Conservation (phyloP, 2,329 filamentous ascomycete genomes). For the Fusarium redolens region DNA sequence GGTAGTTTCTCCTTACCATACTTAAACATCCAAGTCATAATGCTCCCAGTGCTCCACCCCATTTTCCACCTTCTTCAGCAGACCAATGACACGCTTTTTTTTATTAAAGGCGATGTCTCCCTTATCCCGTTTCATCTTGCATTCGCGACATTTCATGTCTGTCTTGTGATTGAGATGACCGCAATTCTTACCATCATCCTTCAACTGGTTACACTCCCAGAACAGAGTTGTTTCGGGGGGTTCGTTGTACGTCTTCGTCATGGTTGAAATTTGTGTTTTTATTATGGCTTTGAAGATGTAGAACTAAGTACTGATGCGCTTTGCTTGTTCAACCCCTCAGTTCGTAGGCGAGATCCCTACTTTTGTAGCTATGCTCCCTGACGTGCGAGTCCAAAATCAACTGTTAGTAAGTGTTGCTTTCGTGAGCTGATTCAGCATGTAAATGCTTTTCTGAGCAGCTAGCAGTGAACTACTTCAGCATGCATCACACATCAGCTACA, state of each 20-base stretch:
- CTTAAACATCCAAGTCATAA: rapidly evolving
- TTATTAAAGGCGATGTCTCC: not conserved
- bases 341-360: rapidly evolving
- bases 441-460: not conserved
- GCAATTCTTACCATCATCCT: not conserved
- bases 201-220: not conserved
- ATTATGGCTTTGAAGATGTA: rapidly evolving
- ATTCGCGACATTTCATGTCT: rapidly evolving
- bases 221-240: not conserved
- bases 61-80: no score
- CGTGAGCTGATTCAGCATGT: not conserved
- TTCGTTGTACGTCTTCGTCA: not conserved
- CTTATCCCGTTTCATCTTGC: rapidly evolving
- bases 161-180: rapidly evolving
- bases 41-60: not conserved
- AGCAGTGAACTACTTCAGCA: no score
- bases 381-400: rapidly evolving
- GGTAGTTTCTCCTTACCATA: rapidly evolving
- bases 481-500: no score
- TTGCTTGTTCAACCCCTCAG: no score
- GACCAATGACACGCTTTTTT: not conserved
- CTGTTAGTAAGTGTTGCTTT: not conserved
- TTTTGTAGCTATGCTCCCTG: rapidly evolving
- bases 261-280: rapidly evolving
- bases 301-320: rapidly evolving